phyloP scores from a whole-genome alignment of 2,329 filamentous ascomycete genomes.

The Plectosphaerella plurivora region DNA sequence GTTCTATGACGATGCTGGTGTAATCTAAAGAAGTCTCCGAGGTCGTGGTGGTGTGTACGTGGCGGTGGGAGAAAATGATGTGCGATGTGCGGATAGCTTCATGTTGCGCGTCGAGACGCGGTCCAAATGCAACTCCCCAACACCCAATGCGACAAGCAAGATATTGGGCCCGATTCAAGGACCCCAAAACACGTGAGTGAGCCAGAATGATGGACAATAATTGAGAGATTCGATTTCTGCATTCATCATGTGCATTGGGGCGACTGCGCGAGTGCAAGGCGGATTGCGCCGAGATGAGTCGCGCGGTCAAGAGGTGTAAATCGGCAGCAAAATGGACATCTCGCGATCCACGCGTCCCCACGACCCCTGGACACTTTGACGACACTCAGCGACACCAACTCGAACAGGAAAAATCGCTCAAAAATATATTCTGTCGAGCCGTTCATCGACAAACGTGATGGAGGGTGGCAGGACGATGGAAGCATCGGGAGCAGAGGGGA shows the following conservation, averaged over 20 bases:
- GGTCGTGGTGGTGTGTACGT: too few species aligned
- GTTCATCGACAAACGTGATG: slow-evolving; percentile 8
- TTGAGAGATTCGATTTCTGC: not conserved
- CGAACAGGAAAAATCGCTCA: not conserved
- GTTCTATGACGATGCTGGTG: too few species aligned
- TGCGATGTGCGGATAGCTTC: slow-evolving; percentile 13
- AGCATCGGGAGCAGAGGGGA: slow-evolving; percentile 4
- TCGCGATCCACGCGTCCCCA: slow-evolving; percentile 7
- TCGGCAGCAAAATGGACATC: slow-evolving; percentile 6
- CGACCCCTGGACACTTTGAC: slow-evolving; percentile 8
- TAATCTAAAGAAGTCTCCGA: too few species aligned
- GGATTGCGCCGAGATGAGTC: slow-evolving; percentile 8
- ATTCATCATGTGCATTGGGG: slow-evolving; percentile 2
- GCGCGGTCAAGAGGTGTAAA: slow-evolving; percentile 2
- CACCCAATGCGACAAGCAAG: not conserved
- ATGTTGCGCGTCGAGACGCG: slow-evolving; percentile 4
- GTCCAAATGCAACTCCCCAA: slow-evolving; percentile 1
- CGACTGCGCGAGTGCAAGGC: not conserved
- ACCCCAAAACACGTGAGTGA: not conserved
- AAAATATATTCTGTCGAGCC: slow-evolving; percentile 4
- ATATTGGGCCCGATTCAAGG: slow-evolving; percentile 2
- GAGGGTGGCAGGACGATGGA: slow-evolving; percentile 6
- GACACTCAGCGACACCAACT: slow-evolving; percentile 3
- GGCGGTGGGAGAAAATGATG: not conserved
- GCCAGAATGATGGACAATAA: slow-evolving; percentile 5